Conservation (phyloP, 2,329 filamentous ascomycete species). For the Epichloe uncinata region DNA sequence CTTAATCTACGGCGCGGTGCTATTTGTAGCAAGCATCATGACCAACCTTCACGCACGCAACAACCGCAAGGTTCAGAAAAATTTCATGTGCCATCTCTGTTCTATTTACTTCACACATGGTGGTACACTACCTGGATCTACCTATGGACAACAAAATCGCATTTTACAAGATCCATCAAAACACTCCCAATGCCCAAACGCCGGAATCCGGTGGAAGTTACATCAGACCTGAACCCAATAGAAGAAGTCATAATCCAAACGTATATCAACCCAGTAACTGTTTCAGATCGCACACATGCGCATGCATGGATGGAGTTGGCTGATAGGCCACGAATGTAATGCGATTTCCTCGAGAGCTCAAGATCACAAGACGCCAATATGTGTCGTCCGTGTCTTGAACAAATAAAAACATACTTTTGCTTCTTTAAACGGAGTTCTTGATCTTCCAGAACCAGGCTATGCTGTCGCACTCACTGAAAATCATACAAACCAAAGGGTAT, state of each 20-base stretch:
- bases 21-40: not conserved
- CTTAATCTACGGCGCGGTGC: not conserved
- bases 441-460: conserved; percentile 8
- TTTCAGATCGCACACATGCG: not conserved
- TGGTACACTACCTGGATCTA: conserved; percentile 11
- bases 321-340: not conserved
- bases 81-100: not conserved
- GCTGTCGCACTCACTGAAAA: conserved; percentile 9
- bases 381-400: conserved; percentile 2
- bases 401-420: conserved; percentile 4
- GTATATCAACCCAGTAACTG: not conserved
- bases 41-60: not conserved
- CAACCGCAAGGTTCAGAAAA: not conserved
- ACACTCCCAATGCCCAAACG: conserved; percentile 5
- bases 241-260: conserved; percentile 1
- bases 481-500: conserved; percentile 9
- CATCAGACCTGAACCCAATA: not conserved
- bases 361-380: not conserved
- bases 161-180: not conserved
- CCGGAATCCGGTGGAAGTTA: conserved; percentile 2
- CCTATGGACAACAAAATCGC: conserved; percentile 2
- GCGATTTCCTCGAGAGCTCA: not conserved
- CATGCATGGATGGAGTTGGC: not conserved
- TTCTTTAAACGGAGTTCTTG: not conserved
- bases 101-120: conserved; percentile 6